These are phyloP conservation scores for Colletotrichum sp. DNA, from an alignment of 2,329 filamentous ascomycete species.

Conservation along the genomic window DNA sequence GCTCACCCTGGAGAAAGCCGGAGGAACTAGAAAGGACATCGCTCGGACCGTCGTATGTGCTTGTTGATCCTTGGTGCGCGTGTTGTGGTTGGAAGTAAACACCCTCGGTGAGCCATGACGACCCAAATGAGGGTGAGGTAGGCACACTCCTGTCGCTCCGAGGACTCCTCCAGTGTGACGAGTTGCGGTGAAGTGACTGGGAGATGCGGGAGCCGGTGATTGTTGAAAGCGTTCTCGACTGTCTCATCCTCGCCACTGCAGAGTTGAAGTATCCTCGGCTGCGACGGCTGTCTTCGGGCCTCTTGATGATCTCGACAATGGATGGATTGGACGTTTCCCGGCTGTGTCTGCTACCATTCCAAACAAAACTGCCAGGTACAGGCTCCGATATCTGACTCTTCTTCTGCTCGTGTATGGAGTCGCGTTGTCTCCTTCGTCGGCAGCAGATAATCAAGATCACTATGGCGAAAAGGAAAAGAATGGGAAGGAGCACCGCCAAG, in stretches of 20 bases:
- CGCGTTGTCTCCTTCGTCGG: constrained; percentile 26
- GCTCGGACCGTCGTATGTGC: constrained; percentile 25
- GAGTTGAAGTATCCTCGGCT: constrained; percentile 18
- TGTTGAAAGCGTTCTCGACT: constrained; percentile 19
- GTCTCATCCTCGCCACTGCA: constrained; percentile 12
- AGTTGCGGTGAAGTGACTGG: constrained; percentile 8
- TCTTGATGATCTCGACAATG: constrained; percentile 21
- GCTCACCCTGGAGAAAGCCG: constrained; percentile 22
- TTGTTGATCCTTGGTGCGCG: constrained; percentile 3
- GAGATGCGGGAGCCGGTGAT: constrained; percentile 17
- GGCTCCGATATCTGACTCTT: constrained; percentile 34
- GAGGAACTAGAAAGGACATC: constrained; percentile 15
- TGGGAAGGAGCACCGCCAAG: constrained; percentile 15
- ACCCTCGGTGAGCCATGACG: constrained; percentile 10
- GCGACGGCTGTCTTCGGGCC: constrained; percentile 20
- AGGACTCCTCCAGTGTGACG: constrained; percentile 10
- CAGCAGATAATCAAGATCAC: constrained; percentile 30
- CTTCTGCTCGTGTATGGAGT: constrained; percentile 17
- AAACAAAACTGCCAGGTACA: constrained; percentile 31
- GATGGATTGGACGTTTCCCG: constrained; percentile 14
- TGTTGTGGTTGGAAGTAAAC: constrained; percentile 1
- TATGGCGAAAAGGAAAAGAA: constrained; percentile 2
- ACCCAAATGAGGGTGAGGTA: constrained; percentile 2
- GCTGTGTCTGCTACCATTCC: constrained; percentile 24
- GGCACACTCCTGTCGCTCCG: constrained; percentile 3